Conservation (phyloP, 768 basidiomycete species). For the Tylopilus vinaceipallidus region DNA sequence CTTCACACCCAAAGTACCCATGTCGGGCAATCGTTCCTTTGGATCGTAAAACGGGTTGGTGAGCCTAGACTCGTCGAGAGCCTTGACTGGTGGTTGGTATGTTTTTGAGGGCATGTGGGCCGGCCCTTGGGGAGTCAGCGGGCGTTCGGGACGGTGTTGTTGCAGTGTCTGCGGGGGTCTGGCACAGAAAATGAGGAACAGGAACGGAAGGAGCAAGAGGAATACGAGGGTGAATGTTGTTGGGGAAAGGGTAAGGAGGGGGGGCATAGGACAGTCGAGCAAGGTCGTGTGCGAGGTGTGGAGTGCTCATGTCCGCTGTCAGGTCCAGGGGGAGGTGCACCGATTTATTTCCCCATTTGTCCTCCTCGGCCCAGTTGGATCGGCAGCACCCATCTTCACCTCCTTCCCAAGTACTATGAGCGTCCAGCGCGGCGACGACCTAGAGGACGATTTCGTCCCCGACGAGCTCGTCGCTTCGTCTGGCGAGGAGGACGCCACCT, state of each 20-base stretch:
- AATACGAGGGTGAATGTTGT: not conserved
- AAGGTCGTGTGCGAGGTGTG: slow-evolving; percentile 4
- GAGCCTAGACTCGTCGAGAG: slow-evolving; percentile 5
- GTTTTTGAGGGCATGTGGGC: slow-evolving; percentile 19
- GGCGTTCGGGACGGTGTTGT: too few relatives aligned
- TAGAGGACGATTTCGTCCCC: slow-evolving; percentile 78
- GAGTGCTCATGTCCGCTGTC: slow-evolving; percentile 28
- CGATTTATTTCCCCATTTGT: slow-evolving; percentile 14
- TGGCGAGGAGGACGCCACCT: slow-evolving; percentile 47
- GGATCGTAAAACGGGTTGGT: slow-evolving; percentile 1
- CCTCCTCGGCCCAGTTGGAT: not conserved
- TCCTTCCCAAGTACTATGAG: slow-evolving; percentile 25
- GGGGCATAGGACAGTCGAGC: too few relatives aligned
- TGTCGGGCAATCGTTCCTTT: slow-evolving; percentile 7
- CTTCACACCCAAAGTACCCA: slow-evolving; percentile 23
- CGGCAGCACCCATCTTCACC: not conserved
- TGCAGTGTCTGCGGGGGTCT: not conserved
- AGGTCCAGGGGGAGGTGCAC: not conserved
- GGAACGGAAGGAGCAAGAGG: slow-evolving; percentile 1
- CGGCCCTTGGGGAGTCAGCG: not conserved
- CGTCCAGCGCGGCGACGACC: slow-evolving; percentile 64
- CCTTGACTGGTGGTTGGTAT: slow-evolving; percentile 9
- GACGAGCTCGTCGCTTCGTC: slow-evolving; percentile 67
- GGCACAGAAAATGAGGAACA: slow-evolving; percentile 10
- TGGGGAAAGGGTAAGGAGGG: slow-evolving; percentile 7